These are phyloP conservation scores for Debaryomycetaceae sp. DNA, from an alignment of 1,139 yeast species.

Conservation along the genomic window DNA sequence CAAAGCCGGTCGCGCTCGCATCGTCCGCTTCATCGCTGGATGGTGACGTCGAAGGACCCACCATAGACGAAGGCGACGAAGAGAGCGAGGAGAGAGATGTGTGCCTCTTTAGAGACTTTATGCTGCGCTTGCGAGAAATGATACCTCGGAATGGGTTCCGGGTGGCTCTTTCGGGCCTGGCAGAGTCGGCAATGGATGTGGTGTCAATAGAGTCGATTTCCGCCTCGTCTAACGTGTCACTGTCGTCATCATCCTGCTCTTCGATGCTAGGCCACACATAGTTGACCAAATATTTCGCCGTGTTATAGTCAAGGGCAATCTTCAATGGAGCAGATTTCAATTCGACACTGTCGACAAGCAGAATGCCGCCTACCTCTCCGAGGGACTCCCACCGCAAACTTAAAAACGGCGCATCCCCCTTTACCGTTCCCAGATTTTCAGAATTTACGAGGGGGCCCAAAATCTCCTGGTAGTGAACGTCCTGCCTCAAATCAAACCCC, in stretches of 20 bases:
- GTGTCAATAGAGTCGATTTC: slow-evolving; percentile 1
- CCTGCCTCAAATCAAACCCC: slow-evolving; percentile 56
- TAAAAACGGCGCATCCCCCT: slow-evolving; percentile 27
- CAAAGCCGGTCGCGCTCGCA: not conserved
- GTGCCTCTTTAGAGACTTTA: not conserved
- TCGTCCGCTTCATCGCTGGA: not conserved
- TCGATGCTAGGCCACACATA: slow-evolving; percentile 53
- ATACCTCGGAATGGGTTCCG: slow-evolving; percentile 9
- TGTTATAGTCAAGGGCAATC: slow-evolving; percentile 59
- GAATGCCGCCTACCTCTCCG: slow-evolving; percentile 80
- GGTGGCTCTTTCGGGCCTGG: slow-evolving; percentile 1
- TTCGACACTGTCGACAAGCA: slow-evolving; percentile 36
- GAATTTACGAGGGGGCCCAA: slow-evolving; percentile 39
- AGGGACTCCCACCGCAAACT: slow-evolving; percentile 60
- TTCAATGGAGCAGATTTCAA: slow-evolving; percentile 59
- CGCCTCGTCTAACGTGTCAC: slow-evolving; percentile 1
- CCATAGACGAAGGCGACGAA: no score
- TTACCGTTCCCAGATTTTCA: slow-evolving; percentile 2
- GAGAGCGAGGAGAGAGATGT: not conserved
- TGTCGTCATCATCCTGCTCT: slow-evolving; percentile 2
- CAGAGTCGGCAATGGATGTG: not conserved
- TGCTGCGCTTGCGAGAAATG: slow-evolving; percentile 2
- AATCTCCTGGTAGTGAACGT: slow-evolving; percentile 60
- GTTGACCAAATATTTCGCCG: slow-evolving; percentile 50
- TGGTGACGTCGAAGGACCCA: not conserved